Base-by-base conservation (phyloP, 208 protist species). In the Wallacemonas collosoma region DNA sequence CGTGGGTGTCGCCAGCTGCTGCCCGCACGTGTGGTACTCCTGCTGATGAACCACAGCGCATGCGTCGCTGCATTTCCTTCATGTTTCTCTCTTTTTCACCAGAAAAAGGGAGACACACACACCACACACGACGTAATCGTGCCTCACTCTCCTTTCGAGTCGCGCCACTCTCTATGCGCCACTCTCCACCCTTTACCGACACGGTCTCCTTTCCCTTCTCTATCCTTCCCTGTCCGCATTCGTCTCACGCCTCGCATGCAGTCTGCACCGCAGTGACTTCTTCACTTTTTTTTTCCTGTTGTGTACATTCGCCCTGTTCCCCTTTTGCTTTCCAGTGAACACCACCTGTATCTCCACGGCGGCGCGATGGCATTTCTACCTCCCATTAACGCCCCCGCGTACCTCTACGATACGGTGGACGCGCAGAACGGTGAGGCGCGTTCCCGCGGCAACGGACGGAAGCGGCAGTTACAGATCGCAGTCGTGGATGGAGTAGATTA, bases 401-500 rank as follows among this genome's bases (percentile, higher is more conserved):
- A 65, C n/a, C 60, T 47, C 3, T 65, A 65, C 40, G 60, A 48
- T 17, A 41, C 44, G n/a, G 9, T 41, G 3, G 17, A 38, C 3
- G 8, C 43, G 40, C 38, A 50, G 38, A 41, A 65, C 36, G 50
- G 60, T 41, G 9, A 3, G n/a, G 60, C 44, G 12, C 41, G 8
- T 4, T 50, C 60, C 3, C 60, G 43, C 38, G 60, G 41, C 5
- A 41, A 8, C 15, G 60, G n/a, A 6, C 36, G 60, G 15, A 65
- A 65, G 26, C 60, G 60, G 5, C 60, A 41, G 14, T n/a, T 65
- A 12, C 60, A 65, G 40, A 17, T 65, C 5, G 40, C n/a, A 3
- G 40, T 50, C 15, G 60, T 65, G 41, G 51, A 45, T 2, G 68
- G 60, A 6, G 54, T 61, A 7, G 50, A 71, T 39, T 57, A 50